Evolutionary conservation across 768 basidiomycete species (phyloP).

Genomic region (Leccinellum rugosiceps): DNA sequence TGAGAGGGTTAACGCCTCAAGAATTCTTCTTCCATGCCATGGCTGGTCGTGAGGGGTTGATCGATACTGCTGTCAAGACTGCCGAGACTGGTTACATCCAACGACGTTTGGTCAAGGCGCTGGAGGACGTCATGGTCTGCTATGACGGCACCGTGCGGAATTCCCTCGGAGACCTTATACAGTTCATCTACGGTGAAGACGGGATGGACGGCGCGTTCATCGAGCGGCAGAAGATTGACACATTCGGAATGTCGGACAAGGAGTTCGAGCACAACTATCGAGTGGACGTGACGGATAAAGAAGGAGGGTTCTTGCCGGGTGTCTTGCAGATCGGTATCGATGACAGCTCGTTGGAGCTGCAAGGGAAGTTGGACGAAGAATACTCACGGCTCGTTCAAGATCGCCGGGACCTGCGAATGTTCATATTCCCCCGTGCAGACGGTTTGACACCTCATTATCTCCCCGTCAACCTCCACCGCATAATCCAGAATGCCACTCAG

Average conservation of each 20-base stretch:
- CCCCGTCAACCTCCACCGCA: constrained; percentile 93
- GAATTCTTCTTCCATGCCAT: constrained; percentile 99
- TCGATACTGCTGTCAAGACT: constrained; percentile 99
- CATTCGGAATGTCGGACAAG: constrained; percentile 74
- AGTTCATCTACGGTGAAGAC: constrained; percentile 97
- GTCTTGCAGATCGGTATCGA: constrained; percentile 87
- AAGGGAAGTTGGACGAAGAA: constrained; percentile 81
- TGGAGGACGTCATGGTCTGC: constrained; percentile 96
- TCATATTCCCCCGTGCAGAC: constrained; percentile 78
- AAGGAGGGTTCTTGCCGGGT: constrained; percentile 74
- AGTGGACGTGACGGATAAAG: constrained; percentile 88
- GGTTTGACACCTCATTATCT: constrained; percentile 77
- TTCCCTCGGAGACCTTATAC: constrained; percentile 92
- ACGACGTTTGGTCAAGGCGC: constrained; percentile 93
- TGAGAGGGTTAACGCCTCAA: constrained; percentile 93
- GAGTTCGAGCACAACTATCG: constrained; percentile 90
- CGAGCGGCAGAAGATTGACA: constrained; percentile 92
- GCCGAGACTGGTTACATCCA: constrained; percentile 99
- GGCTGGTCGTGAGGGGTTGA: constrained; percentile 98
- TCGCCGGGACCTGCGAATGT: constrained; percentile 71
- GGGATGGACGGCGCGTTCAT: constrained; percentile 99
- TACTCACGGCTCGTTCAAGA: constrained; percentile 64
- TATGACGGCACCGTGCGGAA: constrained; percentile 99
- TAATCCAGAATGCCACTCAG: constrained; percentile 92
- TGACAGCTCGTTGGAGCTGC: constrained; percentile 78